Evolutionary conservation across 179 eudicot species (phyloP), one percentile per base, ranked within the genome.

Genomic region (Corrigiola litoralis): DNA sequence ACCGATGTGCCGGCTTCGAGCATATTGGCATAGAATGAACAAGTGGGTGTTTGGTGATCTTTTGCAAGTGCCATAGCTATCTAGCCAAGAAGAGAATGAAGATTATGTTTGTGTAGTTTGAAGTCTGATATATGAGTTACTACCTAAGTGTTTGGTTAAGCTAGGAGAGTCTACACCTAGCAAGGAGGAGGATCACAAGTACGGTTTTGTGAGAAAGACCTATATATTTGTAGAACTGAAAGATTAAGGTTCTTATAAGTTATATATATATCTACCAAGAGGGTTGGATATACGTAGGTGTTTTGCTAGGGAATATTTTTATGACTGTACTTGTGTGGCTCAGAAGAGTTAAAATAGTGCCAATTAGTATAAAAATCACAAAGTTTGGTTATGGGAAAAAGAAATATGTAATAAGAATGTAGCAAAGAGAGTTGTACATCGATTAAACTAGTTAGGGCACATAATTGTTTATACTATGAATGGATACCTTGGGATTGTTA

Each of bases 51-150:
- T 71, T 70, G 71, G 50, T 66, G 80, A 63, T 84, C 84, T 53
- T 86, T 88, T 41, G 84, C 79, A 60, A 88, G 81, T 44, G 86
- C 88, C 95, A 88, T 86, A 14, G 65, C 4, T 52, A 51, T 68
- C 36, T 31, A 36, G 54, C 31, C 34, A 49, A 46, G 5, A 23
- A 41, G 28, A 44, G 17, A 42, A 28, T 13, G 16, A 14, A 44
- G 33, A 40, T 28, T 20, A 11, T 40, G 34, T 52, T 12, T 10
- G 33, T 57, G 18, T 61, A 53, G 9, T 12, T 50, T 36, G 16
- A 45, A 42, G 55, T 68, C 40, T 68, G 40, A 29, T 61, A 33
- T 61, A 25, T 28, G 40, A 61, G 50, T 59, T 31, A 10, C 34
- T 57, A 68, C 61, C 14, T 40, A 51, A 51, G 52, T n/a, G n/a